phyloP scores from a whole-genome alignment of 2,329 filamentous ascomycete genomes.

The Gremmenia infestans region DNA sequence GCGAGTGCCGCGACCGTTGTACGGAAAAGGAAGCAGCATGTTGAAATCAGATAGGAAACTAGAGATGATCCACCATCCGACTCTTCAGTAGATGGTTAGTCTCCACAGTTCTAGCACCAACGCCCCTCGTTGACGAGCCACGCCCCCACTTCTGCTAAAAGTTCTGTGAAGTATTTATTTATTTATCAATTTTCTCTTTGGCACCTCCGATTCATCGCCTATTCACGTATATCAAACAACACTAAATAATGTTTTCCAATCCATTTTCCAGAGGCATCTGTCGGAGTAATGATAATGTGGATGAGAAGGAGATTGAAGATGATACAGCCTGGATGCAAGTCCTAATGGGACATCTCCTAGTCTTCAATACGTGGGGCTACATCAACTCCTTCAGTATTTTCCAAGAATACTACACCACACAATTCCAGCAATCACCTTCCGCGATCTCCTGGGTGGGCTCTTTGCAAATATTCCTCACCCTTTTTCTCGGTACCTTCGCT shows the following conservation, averaged over 20 bases:
- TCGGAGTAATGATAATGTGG: neutral
- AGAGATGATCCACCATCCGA: too few relatives aligned
- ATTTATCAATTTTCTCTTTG: too few relatives aligned
- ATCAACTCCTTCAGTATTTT: constrained; percentile 36
- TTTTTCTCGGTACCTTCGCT: constrained; percentile 34
- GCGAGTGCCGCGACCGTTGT: too few relatives aligned
- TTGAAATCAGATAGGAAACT: too few relatives aligned
- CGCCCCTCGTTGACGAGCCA: neutral
- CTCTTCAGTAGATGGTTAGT: too few relatives aligned
- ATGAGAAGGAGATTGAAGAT: neutral
- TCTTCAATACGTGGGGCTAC: constrained; percentile 31
- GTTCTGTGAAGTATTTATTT: neutral
- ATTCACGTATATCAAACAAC: neutral
- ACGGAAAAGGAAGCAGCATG: too few relatives aligned
- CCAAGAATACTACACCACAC: constrained; percentile 35
- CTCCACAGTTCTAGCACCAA: neutral
- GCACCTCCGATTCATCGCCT: neutral
- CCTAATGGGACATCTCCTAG: constrained; percentile 23
- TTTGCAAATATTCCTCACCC: constrained; percentile 36
- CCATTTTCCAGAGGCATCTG: neutral
- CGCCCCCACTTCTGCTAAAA: neutral
- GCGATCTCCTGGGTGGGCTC: constrained; percentile 40
- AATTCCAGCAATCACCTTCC: constrained; percentile 29
- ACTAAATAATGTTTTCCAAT: neutral
- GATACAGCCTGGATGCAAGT: constrained; percentile 30